phyloP scores from a whole-genome alignment of 139 green algal genomes.

The Astrephomene gubernaculifera region DNA sequence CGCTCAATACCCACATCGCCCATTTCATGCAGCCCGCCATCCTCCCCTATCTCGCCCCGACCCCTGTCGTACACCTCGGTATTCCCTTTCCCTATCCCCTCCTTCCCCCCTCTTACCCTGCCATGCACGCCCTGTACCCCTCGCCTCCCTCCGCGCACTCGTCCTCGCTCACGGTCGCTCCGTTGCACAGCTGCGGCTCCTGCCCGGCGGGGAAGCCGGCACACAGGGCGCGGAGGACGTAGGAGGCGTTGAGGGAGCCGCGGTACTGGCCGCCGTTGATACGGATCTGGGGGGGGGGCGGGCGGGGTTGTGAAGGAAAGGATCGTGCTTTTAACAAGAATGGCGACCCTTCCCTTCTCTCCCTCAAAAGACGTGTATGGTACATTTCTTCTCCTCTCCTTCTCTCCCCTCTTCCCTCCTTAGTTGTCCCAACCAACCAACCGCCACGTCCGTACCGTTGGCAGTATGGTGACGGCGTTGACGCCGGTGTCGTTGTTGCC shows the following conservation, averaged over 20 bases:
- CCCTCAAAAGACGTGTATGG: not conserved
- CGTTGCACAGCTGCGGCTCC: conserved; percentile 82
- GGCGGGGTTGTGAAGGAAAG: not conserved
- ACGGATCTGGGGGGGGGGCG: conserved; percentile 60
- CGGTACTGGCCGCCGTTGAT: conserved; percentile 94
- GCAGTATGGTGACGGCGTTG: conserved; percentile 82
- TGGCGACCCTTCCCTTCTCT: not conserved
- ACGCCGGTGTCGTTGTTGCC: conserved; percentile 38
- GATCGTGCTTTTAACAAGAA: not conserved
- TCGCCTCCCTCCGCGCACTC: conserved; percentile 71
- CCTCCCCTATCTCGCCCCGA: not conserved
- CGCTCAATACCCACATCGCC: no score
- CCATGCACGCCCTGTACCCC: conserved; percentile 75
- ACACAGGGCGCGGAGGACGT: conserved; percentile 89
- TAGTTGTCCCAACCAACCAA: not conserved
- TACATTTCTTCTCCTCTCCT: no score
- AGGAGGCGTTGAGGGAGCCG: conserved; percentile 67
- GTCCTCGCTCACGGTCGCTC: conserved; percentile 67
- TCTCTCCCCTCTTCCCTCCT: no score
- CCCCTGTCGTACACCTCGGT: not conserved
- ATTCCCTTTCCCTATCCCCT: not conserved
- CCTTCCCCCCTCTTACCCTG: conserved; percentile 41
- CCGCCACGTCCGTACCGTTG: conserved; percentile 62
- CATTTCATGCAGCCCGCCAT: not conserved
- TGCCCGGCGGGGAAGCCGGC: conserved; percentile 79